A percentile compares a stretch with the other conserved stretches of the same genome.
Evolutionary conservation across 768 basidiomycete species (phyloP).

Genomic region (Sutorius australiensis): DNA sequence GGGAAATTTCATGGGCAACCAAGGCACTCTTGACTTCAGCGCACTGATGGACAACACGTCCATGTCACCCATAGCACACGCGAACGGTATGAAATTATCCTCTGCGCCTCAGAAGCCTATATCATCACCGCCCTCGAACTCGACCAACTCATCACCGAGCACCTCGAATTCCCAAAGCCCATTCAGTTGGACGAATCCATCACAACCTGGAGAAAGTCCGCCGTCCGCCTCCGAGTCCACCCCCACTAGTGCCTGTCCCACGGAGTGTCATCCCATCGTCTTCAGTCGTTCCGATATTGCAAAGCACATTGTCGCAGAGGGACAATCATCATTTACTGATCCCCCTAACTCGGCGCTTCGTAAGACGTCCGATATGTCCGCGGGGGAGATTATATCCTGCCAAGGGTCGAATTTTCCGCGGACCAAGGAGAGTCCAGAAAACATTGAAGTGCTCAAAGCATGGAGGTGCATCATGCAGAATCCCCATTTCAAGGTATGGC

Average conservation of each 20-base stretch:
- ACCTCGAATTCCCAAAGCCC: constrained; percentile 24
- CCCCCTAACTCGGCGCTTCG: constrained; percentile 22
- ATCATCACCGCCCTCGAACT: constrained; percentile 15
- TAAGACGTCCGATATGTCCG: constrained; percentile 42
- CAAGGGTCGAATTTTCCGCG: constrained; percentile 64
- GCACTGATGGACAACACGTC: constrained; percentile 32
- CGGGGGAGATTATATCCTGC: constrained; percentile 60
- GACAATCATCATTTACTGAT: constrained; percentile 56
- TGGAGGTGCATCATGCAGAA: constrained; percentile 75
- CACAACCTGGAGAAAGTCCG: constrained; percentile 28
- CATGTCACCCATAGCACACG: constrained; percentile 47
- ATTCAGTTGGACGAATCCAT: constrained; percentile 25
- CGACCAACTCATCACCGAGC: constrained; percentile 26
- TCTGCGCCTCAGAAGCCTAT: constrained; percentile 14
- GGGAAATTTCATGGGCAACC: constrained; percentile 33
- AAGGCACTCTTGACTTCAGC: constrained; percentile 33
- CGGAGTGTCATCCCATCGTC: not conserved
- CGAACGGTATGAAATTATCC: constrained; percentile 20
- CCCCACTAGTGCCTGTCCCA: constrained; percentile 28
- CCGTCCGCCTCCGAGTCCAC: constrained; percentile 38
- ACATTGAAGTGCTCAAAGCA: constrained; percentile 73
- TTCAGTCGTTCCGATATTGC: constrained; percentile 49
- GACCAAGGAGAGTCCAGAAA: constrained; percentile 65
- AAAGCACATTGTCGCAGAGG: constrained; percentile 47
- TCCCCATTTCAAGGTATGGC: constrained; percentile 72